Conservation (phyloP, 371 early-diverging fungal species). For the Batrachochytrium dendrobatidis region DNA sequence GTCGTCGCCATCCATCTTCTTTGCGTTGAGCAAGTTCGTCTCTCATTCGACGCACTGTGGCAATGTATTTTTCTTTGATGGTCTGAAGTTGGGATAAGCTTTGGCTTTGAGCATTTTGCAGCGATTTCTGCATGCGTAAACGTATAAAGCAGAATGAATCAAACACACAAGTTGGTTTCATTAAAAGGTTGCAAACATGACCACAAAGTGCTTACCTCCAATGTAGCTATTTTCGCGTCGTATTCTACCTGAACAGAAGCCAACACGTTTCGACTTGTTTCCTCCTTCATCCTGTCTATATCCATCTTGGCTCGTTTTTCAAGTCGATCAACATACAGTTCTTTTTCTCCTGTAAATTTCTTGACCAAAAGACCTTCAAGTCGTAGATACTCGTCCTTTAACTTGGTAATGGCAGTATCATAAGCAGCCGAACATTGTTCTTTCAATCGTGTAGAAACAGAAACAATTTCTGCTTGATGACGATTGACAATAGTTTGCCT, state of each 20-base stretch:
- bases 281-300: neutral
- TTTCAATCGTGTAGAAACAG: conserved; percentile 12
- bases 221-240: neutral
- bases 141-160: too few species aligned
- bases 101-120: neutral
- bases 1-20: conserved; percentile 4
- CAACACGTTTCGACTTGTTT: neutral
- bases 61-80: conserved; percentile 17
- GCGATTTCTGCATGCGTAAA: conserved; percentile 1
- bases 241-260: neutral
- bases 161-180: too few species aligned
- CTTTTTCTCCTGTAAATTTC: neutral
- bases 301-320: neutral
- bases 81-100: conserved; percentile 1
- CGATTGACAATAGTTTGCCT: neutral
- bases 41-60: conserved; percentile 18
- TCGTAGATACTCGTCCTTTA: conserved; percentile 22
- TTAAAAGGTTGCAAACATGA: too few species aligned
- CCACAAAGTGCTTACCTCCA: conserved; percentile 1
- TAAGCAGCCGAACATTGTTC: conserved; percentile 26
- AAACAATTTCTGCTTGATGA: conserved; percentile 6
- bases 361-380: conserved; percentile 4
- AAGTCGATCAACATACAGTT: neutral
- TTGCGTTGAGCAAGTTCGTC: conserved; percentile 21
- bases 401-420: conserved; percentile 20